Evolutionary conservation across 2,329 filamentous ascomycete species (phyloP).

Genomic region (Hymenoscyphus fraxineus): DNA sequence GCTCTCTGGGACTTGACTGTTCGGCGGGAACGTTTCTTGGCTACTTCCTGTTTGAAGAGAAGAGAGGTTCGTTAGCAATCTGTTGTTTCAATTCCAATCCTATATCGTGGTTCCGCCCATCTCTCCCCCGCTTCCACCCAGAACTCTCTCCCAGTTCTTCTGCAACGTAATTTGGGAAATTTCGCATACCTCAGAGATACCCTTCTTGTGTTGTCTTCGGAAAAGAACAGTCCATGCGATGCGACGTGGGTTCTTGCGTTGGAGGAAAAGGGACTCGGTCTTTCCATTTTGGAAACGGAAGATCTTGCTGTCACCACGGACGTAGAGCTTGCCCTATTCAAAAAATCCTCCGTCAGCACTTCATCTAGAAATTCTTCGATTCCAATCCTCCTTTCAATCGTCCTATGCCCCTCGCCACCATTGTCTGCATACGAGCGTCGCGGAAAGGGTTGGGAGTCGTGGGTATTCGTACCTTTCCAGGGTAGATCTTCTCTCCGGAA

Average conservation of each 20-base stretch:
- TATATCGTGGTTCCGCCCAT: background rate
- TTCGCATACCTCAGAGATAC: constrained; percentile 95
- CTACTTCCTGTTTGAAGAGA: constrained; percentile 72
- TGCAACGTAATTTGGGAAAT: constrained; percentile 12
- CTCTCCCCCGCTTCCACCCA: constrained; percentile 1
- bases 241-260: constrained; percentile 99
- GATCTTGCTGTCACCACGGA: constrained; percentile 99
- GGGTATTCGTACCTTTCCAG: constrained; percentile 64
- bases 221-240: constrained; percentile 98
- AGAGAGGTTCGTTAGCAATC: constrained; percentile 19
- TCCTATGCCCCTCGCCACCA: constrained; percentile 7
- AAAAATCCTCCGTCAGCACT: constrained; percentile 30
- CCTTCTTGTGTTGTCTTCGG: constrained; percentile 99
- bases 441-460: background rate
- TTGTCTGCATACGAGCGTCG: background rate
- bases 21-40: constrained; percentile 98
- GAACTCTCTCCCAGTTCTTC: constrained; percentile 5
- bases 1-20: constrained; percentile 98
- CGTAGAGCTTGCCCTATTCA: constrained; percentile 92
- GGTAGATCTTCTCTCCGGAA: constrained; percentile 76
- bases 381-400: constrained; percentile 7
- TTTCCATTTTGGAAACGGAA: constrained; percentile 99
- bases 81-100: background rate
- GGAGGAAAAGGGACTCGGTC: constrained; percentile 98
- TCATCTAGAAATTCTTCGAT: constrained; percentile 11